A percentile compares a stretch with the other conserved stretches of the same genome.
phyloP scores from a whole-genome alignment of 176 grass and related monocot genomes.

The Oryza longistaminata region DNA sequence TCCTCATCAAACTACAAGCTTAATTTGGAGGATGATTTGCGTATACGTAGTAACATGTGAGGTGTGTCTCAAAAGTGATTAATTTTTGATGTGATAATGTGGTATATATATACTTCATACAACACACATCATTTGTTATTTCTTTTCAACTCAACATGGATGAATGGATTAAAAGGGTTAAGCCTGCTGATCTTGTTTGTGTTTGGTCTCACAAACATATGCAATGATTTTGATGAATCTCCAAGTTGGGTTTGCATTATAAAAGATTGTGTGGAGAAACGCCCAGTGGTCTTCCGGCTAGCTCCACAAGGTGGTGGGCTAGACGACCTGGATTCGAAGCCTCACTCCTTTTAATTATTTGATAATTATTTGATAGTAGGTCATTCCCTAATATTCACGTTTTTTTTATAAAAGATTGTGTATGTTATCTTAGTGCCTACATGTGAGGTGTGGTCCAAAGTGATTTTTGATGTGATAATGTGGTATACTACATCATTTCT shows the following conservation, averaged over 20 bases:
- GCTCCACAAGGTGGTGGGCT: too few species aligned
- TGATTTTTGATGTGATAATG: conserved; percentile 29
- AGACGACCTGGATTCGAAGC: too few species aligned
- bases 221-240: too few species aligned
- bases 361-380: too few species aligned
- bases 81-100: neutral
- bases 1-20: neutral
- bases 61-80: neutral
- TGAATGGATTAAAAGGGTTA: neutral
- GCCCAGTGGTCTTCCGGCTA: too few species aligned
- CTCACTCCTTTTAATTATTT: too few species aligned
- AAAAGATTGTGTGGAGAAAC: too few species aligned
- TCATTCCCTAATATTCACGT: too few species aligned
- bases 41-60: neutral
- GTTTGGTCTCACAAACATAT: neutral
- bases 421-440: conserved; percentile 1
- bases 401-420: conserved; percentile 1
- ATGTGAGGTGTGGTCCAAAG: conserved; percentile 17
- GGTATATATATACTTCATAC: neutral
- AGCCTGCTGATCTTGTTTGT: neutral
- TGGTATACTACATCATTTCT: neutral
- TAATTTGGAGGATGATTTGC: neutral
- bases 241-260: too few species aligned
- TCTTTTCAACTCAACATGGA: neutral
- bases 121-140: neutral